These are phyloP conservation scores for Talaromyces adpressus DNA, from an alignment of 495 filamentous ascomycete genomes.

Conservation along the genomic window DNA sequence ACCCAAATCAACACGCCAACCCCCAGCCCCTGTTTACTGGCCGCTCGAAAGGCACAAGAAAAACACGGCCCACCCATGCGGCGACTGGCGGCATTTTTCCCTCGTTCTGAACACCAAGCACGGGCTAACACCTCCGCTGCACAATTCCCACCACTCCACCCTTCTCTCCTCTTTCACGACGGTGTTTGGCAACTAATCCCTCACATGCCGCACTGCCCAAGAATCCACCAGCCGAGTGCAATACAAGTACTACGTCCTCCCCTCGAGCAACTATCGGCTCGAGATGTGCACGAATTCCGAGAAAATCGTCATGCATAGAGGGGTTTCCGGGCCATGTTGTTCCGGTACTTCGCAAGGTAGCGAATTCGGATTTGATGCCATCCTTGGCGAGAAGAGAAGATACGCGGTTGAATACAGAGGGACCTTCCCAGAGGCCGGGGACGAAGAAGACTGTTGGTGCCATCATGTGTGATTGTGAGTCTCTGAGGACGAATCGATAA, in stretches of 20 bases:
- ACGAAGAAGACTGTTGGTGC: slow-evolving; percentile 21
- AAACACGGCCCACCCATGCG: too few species aligned
- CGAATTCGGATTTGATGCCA: slow-evolving; percentile 11
- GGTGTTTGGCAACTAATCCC: slow-evolving; percentile 14
- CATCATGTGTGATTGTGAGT: slow-evolving; percentile 7
- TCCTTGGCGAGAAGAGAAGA: slow-evolving; percentile 8
- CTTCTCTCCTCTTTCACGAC: neutral
- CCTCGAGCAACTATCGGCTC: slow-evolving; percentile 10
- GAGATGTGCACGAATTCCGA: slow-evolving; percentile 15
- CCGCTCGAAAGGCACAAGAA: too few species aligned
- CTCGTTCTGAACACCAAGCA: too few species aligned
- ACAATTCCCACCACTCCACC: slow-evolving; percentile 21
- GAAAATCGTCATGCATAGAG: slow-evolving; percentile 18
- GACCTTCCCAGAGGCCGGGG: slow-evolving; percentile 27
- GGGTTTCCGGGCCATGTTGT: slow-evolving; percentile 16
- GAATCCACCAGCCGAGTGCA: slow-evolving; percentile 34
- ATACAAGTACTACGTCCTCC: slow-evolving; percentile 26
- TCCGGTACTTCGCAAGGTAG: slow-evolving; percentile 17
- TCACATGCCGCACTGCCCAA: slow-evolving; percentile 24
- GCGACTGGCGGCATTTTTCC: too few species aligned
- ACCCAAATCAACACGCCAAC: too few species aligned
- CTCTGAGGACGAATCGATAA: neutral
- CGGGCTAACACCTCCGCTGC: too few species aligned
- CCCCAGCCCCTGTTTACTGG: too few species aligned
- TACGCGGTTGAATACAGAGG: slow-evolving; percentile 16